phyloP scores from a whole-genome alignment of 2,329 filamentous ascomycete genomes.

The Hysterium pulicare region DNA sequence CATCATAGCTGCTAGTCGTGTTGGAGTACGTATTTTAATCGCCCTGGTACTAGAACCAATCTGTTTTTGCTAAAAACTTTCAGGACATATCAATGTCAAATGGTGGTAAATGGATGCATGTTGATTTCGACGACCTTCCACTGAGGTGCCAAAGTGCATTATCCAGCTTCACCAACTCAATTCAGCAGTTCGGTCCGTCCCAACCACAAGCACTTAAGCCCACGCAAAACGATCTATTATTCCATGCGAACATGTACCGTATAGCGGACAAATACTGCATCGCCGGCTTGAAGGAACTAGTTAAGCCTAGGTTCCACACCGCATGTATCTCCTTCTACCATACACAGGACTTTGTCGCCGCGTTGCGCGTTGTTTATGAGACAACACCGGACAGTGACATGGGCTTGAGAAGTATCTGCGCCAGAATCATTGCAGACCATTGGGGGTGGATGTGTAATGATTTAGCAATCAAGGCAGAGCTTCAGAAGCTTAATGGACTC shows the following conservation, averaged over 20 bases:
- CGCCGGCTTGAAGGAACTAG: neutral
- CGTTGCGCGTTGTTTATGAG: neutral
- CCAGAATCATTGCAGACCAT: neutral
- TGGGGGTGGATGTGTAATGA: neutral
- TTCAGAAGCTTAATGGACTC: neutral
- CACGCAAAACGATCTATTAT: neutral
- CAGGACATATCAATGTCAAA: too few relatives aligned
- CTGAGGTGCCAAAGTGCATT: neutral
- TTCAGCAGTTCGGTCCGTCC: neutral
- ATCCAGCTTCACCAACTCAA: neutral
- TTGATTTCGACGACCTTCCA: neutral
- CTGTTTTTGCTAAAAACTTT: too few relatives aligned
- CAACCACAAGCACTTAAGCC: neutral
- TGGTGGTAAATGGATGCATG: too few relatives aligned
- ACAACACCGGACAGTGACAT: neutral
- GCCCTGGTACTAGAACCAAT: too few relatives aligned
- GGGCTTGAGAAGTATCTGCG: neutral
- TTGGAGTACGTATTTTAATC: too few relatives aligned
- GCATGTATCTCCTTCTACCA: too few relatives aligned
- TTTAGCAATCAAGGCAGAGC: neutral
- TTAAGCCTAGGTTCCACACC: neutral
- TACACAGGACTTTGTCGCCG: neutral
- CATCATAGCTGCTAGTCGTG: too few relatives aligned
- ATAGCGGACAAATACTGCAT: constrained; percentile 1
- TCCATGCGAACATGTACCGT: constrained; percentile 2